phyloP scores from a whole-genome alignment of 2,329 filamentous ascomycete species.

The Alternaria novae-zelandiae region DNA sequence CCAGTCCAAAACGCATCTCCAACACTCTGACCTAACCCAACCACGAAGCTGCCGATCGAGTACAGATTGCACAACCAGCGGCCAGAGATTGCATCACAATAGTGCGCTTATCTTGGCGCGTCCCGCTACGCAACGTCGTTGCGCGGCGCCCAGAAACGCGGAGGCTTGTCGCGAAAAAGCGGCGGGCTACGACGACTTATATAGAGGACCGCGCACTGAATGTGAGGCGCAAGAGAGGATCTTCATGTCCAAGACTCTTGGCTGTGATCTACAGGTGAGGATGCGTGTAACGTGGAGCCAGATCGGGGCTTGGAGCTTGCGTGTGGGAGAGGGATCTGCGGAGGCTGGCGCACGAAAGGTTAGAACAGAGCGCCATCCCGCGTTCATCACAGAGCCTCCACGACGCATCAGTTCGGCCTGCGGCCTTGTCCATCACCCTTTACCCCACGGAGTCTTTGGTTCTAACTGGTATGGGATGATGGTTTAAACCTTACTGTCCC shows the following conservation, averaged over 20 bases:
- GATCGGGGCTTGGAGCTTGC: conserved; percentile 1
- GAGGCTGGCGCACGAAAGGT: conserved; percentile 5
- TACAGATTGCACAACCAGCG: conserved; percentile 5
- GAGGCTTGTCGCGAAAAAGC: conserved; percentile 19
- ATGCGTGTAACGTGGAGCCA: conserved; percentile 3
- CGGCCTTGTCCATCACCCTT: background rate
- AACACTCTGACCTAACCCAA: conserved; percentile 2
- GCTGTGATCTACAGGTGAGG: conserved; percentile 6
- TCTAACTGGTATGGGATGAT: background rate
- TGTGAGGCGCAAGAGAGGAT: conserved; percentile 10
- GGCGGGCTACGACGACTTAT: background rate
- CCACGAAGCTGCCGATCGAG: conserved; percentile 7
- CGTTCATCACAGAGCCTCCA: conserved; percentile 6
- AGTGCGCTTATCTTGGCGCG: conserved; percentile 9
- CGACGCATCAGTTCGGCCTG: background rate
- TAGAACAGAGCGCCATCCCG: conserved; percentile 10
- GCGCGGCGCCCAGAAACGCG: conserved; percentile 18
- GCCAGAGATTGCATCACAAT: conserved; percentile 5
- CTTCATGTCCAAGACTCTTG: conserved; percentile 13
- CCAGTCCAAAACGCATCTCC: conserved; percentile 10
- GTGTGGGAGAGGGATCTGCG: conserved; percentile 3
- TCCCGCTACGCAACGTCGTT: conserved; percentile 7
- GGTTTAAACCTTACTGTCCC: conserved; percentile 1
- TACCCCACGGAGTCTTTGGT: background rate
- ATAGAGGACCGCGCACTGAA: conserved; percentile 3